Evolutionary conservation across 345 rosid species (phyloP).

Genomic region (Citrus sinensis): DNA sequence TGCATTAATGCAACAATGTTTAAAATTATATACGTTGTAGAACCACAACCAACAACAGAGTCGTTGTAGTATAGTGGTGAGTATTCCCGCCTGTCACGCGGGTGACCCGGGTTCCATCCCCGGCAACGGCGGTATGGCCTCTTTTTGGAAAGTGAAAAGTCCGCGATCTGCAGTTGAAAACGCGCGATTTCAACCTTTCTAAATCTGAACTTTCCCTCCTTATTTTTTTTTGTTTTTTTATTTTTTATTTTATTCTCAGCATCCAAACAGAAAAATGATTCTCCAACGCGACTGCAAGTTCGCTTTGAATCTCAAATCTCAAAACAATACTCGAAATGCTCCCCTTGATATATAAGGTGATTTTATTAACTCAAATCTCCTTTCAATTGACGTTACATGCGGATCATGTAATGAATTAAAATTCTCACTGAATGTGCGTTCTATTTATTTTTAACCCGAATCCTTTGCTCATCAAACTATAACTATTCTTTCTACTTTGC

Average conservation of each 20-base stretch:
- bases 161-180: not conserved
- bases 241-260: not conserved
- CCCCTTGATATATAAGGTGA: not conserved
- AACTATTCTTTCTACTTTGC: not conserved
- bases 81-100: constrained; percentile 71
- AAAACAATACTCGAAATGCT: not conserved
- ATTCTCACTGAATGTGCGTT: not conserved
- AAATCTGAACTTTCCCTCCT: not conserved
- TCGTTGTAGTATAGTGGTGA: constrained; percentile 70
- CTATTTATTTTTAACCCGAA: not conserved
- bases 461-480: not conserved
- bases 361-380: not conserved
- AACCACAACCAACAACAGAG: not conserved
- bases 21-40: rapidly evolving
- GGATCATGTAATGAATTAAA: not conserved
- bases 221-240: not conserved
- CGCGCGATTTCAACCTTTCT: not conserved
- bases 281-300: not conserved
- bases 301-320: not conserved
- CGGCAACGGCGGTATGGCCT: constrained; percentile 45
- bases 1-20: rapidly evolving
- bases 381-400: not conserved
- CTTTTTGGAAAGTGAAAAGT: not conserved
- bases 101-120: constrained; percentile 75
- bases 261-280: not conserved